Evolutionary conservation across 1,284 basidiomycete species (phyloP), one percentile per base, ranked within the genome.

Genomic region (Butyriboletus appendiculatus): DNA sequence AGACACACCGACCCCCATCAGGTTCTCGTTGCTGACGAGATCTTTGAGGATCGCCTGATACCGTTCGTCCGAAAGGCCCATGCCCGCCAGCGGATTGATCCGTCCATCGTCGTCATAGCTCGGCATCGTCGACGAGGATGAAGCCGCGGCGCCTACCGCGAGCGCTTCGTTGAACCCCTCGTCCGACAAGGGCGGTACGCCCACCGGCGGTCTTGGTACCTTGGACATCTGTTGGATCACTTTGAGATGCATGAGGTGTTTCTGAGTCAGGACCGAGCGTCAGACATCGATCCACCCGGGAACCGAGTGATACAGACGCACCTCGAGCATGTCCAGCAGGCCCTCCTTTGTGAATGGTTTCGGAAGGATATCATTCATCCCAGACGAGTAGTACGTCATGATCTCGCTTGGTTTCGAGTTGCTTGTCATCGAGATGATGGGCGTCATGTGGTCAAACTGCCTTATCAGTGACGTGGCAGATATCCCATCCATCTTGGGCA

Each of bases 311-410:
- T 5, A 48, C n/a, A 51, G 18, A 67, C 77, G 20, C 52, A 90
- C 88, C 76, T 98, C 94, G 57, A 98, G 86, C 85, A 98, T 95
- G 58, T 89, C 88, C 49, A 96, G 75, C 50, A 98, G 74, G 10
- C 90, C 91, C 66, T 96, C 87, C 70, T 95, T 94, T 15, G 93
- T 96, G 74, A 98, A 98, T 2, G 96, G 96, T 72, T 98, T 98
- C 9, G 95, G 91, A n/a, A 98, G 76, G 54, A 97, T 90, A 73
- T 98, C 96, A 71, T 96, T 98, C 96, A 98, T 98, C 22, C 94
- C 88, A 81, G 67, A 61, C 10, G 87, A 88, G 73, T 92, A 93
- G 69, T 96, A 96, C n/a, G 87, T 92, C 81, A 94, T 86, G 61
- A 96, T 86, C 66, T 96, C 92, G 64, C 86, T 86, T 20, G 95